phyloP scores from a whole-genome alignment of 1,284 basidiomycete genomes.

The Papiliotrema fonsecae region DNA sequence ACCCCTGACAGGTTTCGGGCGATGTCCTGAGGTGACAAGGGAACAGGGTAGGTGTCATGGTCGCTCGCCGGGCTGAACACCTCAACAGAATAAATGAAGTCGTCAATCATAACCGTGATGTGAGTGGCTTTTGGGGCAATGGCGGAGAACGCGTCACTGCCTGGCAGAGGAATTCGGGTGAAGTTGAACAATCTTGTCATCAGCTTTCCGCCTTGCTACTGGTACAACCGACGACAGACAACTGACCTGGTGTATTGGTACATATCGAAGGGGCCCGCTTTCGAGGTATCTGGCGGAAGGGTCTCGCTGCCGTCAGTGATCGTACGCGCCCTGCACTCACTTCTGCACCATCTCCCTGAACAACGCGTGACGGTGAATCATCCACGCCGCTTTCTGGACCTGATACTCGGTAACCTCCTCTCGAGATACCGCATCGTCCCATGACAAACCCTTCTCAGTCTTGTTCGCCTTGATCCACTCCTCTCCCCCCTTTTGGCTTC shows the following conservation, averaged over 20 bases:
- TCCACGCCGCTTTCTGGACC: slow-evolving; percentile 76
- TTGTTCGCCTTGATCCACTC: slow-evolving; percentile 52
- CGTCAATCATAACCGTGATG: slow-evolving; percentile 68
- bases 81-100: slow-evolving; percentile 76
- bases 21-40: slow-evolving; percentile 54
- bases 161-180: slow-evolving; percentile 63
- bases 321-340: slow-evolving; percentile 5
- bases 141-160: slow-evolving; percentile 61
- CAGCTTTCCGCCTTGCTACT: slow-evolving; percentile 5
- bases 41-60: slow-evolving; percentile 37
- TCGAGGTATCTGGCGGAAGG: slow-evolving; percentile 53
- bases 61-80: slow-evolving; percentile 54
- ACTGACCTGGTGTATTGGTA: slow-evolving; percentile 54
- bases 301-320: slow-evolving; percentile 47
- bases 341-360: slow-evolving; percentile 64
- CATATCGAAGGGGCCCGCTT: slow-evolving; percentile 57
- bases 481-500: slow-evolving; percentile 36
- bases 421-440: slow-evolving; percentile 35
- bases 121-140: slow-evolving; percentile 57
- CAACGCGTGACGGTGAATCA: slow-evolving; percentile 68
- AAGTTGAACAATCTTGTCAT: slow-evolving; percentile 64
- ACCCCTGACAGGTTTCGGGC: slow-evolving; percentile 63
- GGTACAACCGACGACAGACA: slow-evolving; percentile 7
- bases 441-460: slow-evolving; percentile 40
- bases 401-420: slow-evolving; percentile 73